Base-by-base conservation (phyloP, 768 basidiomycete species). In the Mycena indigotica region DNA sequence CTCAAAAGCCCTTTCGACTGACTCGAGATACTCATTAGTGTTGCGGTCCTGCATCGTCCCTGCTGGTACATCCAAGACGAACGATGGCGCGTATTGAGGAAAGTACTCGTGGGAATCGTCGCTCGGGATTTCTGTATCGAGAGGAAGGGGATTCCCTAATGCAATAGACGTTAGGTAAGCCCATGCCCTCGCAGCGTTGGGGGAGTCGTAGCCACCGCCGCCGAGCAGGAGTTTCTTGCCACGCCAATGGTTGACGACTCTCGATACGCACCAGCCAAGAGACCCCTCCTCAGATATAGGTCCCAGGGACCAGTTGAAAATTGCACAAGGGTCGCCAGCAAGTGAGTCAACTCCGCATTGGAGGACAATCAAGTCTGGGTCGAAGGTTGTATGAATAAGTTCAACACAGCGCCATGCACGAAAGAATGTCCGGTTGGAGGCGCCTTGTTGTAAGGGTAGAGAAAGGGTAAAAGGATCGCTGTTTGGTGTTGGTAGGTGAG, bases 271-370 rank as follows among this genome's bases (percentile, higher is more conserved):
- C 91, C 89, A 89, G 3, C 87, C 84, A 53, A 95, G 70, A 0
- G 84, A 86, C 0, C 92, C 88, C 39, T 79, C 77, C 0, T 73
- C 67, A 2, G 25, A 23, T 8, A 4, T 4, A n/a, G 71, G 72
- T 8, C 77, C 82, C 25, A 93, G 70, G 4, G 81, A 77, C 86
- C 87, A 87, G 69, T 93, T 87, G 78, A 89, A 87, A 2, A 82
- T 80, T 3, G 81, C 80, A 71, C 87, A 86, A 1, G 89, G 88
- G 70, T 97, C 95, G 0, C 89, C 92, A 1, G 92, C 86, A 2
- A 98, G 80, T 0, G 86, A 92, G 62, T 98, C 95, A 1, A 85
- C 84, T 2, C 95, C 95, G 55, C 93, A 93, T 66, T 97, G 94
- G 0, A 97, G 66, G 0, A 96, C 80, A 15, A 93, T 70, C 64